phyloP scores from a whole-genome alignment of 1,139 yeast species.

The Hanseniaspora sp. region DNA sequence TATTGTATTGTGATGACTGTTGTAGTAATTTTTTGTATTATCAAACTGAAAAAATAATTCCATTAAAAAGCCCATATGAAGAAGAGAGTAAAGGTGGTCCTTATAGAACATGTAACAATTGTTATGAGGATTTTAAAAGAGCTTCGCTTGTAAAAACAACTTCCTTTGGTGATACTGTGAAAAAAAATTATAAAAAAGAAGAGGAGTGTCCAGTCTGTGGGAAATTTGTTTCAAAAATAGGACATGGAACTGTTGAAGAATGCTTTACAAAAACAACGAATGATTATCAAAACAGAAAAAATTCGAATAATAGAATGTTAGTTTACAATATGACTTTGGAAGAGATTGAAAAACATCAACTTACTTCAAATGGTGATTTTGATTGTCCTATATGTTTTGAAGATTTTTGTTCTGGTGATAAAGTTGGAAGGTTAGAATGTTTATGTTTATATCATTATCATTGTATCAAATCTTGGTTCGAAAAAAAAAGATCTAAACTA shows the following conservation, averaged over 20 bases:
- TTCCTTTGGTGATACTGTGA: not conserved
- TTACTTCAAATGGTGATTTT: slow-evolving; percentile 23
- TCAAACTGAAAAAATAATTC: slow-evolving; percentile 41
- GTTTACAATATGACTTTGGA: slow-evolving; percentile 48
- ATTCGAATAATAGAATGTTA: slow-evolving; percentile 59
- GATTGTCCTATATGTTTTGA: slow-evolving; percentile 95
- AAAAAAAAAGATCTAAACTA: slow-evolving; percentile 50
- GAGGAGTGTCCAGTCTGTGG: slow-evolving; percentile 52
- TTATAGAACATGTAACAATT: slow-evolving; percentile 25
- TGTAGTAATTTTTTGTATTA: slow-evolving; percentile 24
- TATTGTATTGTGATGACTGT: slow-evolving; percentile 27
- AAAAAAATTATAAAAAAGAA: not conserved
- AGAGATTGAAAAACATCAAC: not conserved
- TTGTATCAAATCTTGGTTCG: slow-evolving; percentile 86
- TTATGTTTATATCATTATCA: slow-evolving; percentile 84
- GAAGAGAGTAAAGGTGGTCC: slow-evolving; percentile 32
- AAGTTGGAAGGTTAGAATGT: slow-evolving; percentile 86
- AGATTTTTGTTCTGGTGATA: slow-evolving; percentile 72
- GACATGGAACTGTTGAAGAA: slow-evolving; percentile 49
- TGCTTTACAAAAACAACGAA: slow-evolving; percentile 63
- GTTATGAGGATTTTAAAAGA: slow-evolving; percentile 27
- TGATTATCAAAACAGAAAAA: slow-evolving; percentile 41
- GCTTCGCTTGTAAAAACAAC: not conserved
- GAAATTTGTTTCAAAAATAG: slow-evolving; percentile 27
- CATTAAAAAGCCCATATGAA: slow-evolving; percentile 41